A percentile compares a stretch with the other conserved stretches of the same genome.
phyloP scores from a whole-genome alignment of 2,329 filamentous ascomycete genomes.

The Niveomyces coronatus region DNA sequence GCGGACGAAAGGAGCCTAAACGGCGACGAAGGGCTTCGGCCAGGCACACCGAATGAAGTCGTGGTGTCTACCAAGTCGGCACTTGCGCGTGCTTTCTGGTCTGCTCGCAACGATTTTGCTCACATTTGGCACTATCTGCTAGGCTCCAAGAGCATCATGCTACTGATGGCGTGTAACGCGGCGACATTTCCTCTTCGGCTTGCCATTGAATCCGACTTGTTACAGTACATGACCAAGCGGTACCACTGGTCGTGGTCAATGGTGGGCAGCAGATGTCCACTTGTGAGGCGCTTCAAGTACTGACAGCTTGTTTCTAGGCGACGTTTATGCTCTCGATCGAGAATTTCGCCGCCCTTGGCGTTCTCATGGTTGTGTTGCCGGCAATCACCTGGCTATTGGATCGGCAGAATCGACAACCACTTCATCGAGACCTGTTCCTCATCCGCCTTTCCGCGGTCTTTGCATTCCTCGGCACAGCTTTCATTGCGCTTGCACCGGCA shows the following conservation, averaged over 20 bases:
- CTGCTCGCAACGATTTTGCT: slow-evolving; percentile 18
- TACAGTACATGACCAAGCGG: slow-evolving; percentile 44
- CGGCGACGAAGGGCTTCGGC: no score
- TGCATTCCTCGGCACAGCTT: slow-evolving; percentile 23
- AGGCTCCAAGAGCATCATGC: slow-evolving; percentile 25
- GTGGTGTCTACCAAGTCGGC: slow-evolving; percentile 7
- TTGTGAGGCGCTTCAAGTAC: slow-evolving; percentile 1
- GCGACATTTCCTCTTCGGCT: slow-evolving; percentile 21
- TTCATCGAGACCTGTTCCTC: slow-evolving; percentile 31
- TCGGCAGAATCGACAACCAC: slow-evolving; percentile 18
- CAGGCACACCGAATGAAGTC: no score
- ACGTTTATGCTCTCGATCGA: slow-evolving; percentile 31
- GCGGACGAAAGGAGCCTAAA: slow-evolving; percentile 16
- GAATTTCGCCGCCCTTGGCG: slow-evolving; percentile 25
- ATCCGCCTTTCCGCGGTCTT: slow-evolving; percentile 24
- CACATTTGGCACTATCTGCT: slow-evolving; percentile 31
- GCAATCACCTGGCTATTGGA: slow-evolving; percentile 21
- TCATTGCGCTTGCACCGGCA: slow-evolving; percentile 26
- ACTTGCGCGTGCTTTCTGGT: slow-evolving; percentile 16
- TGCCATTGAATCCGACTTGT: slow-evolving; percentile 23
- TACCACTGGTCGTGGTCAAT: slow-evolving; percentile 38
- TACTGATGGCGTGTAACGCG: slow-evolving; percentile 26
- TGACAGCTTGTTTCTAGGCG: slow-evolving; percentile 18
- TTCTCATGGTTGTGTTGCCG: slow-evolving; percentile 30
- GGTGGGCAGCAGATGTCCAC: slow-evolving; percentile 16